Base-by-base conservation (phyloP, 164 flowering plant species). In the Platanus orientalis region DNA sequence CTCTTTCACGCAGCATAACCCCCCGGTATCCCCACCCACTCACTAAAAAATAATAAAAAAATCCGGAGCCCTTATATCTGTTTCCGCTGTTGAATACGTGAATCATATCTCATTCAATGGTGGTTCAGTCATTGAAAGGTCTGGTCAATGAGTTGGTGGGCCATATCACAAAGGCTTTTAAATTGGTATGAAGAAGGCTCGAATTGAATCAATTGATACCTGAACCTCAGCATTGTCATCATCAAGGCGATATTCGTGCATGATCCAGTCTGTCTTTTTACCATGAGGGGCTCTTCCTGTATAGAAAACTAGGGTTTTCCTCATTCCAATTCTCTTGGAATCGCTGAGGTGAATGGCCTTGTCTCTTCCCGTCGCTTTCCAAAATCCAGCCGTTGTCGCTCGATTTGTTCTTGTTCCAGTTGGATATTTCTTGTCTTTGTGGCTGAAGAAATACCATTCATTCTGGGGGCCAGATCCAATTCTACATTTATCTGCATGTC, bases 351-450 rank as follows among this genome's bases (percentile, higher is more conserved):
- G 83, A 56, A 90, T 84, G 72, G 84, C 78, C 71, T 90, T 90
- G 76, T 90, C 97, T 57, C 97, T 76, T 32, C 97, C 97, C 0
- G 97, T 90, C 25, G 96, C 96, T 73, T 90, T 90, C 96, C 96
- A 90, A 39, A 90, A 90, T 0, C 97, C 97, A 19, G 97, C 93
- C 6, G 75, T 70, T 6, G 97, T 88, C 19, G 90, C 87, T 11
- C 90, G 68, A 40, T 83, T 85, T 11, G 90, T 85, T 34, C 87
- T 72, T 0, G 90, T 77, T 60, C 98, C 98, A 0, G 98, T 92
- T 44, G 98, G 98, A 60, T 92, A 92, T 65, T 92, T 92, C 79
- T 83, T 85, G 73, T 83, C 90, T 49, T 83, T 85, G 79, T 83
- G 87, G 75, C 90, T 83, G 74, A 83, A 85, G 71, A 85, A 85